Conservation (phyloP, 495 filamentous ascomycete species). For the Neurospora sp. region DNA sequence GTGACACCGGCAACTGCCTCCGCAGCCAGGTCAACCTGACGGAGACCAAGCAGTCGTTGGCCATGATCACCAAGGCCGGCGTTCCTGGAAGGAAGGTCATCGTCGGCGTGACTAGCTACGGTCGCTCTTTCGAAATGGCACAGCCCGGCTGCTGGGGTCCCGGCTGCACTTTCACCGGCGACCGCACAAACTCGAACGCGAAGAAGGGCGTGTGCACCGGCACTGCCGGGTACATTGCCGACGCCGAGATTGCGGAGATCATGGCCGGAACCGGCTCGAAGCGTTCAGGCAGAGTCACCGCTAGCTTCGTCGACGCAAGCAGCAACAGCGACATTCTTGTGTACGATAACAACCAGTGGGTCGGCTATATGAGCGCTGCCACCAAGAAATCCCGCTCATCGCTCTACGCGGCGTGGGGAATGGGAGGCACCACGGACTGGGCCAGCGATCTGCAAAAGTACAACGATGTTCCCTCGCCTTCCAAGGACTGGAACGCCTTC, state of each 20-base stretch:
- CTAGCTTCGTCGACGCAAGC: neutral
- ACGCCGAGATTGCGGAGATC: slow-evolving; percentile 8
- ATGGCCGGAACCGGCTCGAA: neutral
- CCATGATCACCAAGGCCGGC: slow-evolving; percentile 42
- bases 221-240: slow-evolving; percentile 1
- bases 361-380: slow-evolving; percentile 2
- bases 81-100: slow-evolving; percentile 27
- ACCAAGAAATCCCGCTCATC: neutral
- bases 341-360: neutral
- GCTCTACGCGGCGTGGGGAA: neutral
- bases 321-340: slow-evolving; percentile 2
- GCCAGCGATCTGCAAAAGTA: slow-evolving; percentile 3
- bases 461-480: neutral
- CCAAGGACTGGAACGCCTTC: slow-evolving; percentile 4
- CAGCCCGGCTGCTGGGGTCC: slow-evolving; percentile 2
- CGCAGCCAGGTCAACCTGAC: slow-evolving; percentile 35
- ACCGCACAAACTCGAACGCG: neutral
- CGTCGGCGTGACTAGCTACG: slow-evolving; percentile 26
- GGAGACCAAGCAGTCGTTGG: slow-evolving; percentile 28
- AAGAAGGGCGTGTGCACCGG: slow-evolving; percentile 4
- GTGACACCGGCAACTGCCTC: slow-evolving; percentile 29
- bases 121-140: slow-evolving; percentile 25
- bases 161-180: slow-evolving; percentile 7
- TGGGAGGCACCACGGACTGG: slow-evolving; percentile 7
- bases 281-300: neutral